Conservation (phyloP, 2,329 filamentous ascomycete species). For the Aspergillus phoenicis region DNA sequence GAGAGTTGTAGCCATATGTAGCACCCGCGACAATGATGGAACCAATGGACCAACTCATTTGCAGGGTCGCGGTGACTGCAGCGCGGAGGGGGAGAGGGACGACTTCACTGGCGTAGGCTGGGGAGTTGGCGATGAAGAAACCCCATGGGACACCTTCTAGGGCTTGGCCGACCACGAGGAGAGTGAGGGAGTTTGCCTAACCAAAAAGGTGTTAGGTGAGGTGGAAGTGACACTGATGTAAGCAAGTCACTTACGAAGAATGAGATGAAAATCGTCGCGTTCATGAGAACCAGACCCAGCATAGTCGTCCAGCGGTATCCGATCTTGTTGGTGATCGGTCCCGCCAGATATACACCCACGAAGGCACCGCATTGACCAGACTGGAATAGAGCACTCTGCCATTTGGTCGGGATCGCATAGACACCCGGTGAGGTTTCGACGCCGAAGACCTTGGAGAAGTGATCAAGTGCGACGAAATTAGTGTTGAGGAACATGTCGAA, state of each 20-base stretch:
- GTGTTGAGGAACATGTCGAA: conserved; percentile 55
- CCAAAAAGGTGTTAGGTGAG: too few relatives aligned
- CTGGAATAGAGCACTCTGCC: conserved; percentile 60
- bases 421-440: conserved; percentile 19
- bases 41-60: conserved; percentile 36
- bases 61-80: conserved; percentile 30
- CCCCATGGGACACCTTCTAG: conserved; percentile 36
- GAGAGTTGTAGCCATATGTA: conserved; percentile 26
- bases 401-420: conserved; percentile 44
- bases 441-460: conserved; percentile 46
- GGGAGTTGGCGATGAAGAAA: conserved; percentile 34
- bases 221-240: too few relatives aligned
- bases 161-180: conserved; percentile 40
- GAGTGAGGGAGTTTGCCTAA: conserved; percentile 44
- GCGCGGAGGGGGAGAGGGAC: conserved; percentile 31
- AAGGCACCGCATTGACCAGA: conserved; percentile 62
- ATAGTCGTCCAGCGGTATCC: conserved; percentile 64
- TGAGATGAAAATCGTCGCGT: conserved; percentile 62
- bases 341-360: conserved; percentile 61
- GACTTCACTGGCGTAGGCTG: conserved; percentile 34
- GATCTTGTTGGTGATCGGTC: conserved; percentile 61
- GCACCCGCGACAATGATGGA: conserved; percentile 32
- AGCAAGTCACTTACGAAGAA: conserved; percentile 51
- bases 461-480: conserved; percentile 49
- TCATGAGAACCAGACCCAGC: conserved; percentile 58